Percentiles rank a stretch among this genome's conserved stretches.
Conservation (phyloP, 495 filamentous ascomycete species). For the Xylaria telfairii region DNA sequence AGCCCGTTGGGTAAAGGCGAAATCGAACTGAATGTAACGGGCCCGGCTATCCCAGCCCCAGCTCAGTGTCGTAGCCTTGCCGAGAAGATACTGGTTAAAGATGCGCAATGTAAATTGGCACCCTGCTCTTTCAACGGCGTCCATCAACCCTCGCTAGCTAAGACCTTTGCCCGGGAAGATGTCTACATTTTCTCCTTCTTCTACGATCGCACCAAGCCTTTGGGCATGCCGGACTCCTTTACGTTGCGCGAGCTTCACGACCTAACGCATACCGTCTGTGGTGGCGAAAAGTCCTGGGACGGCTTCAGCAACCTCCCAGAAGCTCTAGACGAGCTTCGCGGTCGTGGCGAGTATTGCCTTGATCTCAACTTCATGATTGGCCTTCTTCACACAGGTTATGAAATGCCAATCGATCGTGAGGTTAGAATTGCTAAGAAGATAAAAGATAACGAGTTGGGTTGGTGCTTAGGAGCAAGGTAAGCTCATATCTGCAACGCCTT, state of each 20-base stretch:
- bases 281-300: constrained; percentile 77
- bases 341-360: constrained; percentile 86
- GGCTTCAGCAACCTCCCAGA: constrained; percentile 74
- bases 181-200: constrained; percentile 98
- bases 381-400: constrained; percentile 92
- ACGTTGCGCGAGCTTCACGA: constrained; percentile 86
- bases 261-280: constrained; percentile 82
- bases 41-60: constrained; percentile 74
- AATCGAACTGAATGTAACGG: constrained; percentile 82
- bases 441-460: constrained; percentile 93
- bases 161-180: constrained; percentile 92
- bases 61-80: constrained; percentile 88
- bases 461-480: constrained; percentile 96
- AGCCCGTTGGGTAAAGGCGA: constrained; percentile 64
- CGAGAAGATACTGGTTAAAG: constrained; percentile 90
- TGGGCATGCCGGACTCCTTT: constrained; percentile 96
- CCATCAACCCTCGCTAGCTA: constrained; percentile 88
- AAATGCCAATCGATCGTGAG: constrained; percentile 95
- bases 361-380: constrained; percentile 96
- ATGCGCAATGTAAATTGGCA: constrained; percentile 76
- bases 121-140: constrained; percentile 98
- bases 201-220: constrained; percentile 86
- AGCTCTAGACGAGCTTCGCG: constrained; percentile 75
- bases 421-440: constrained; percentile 99
- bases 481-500: constrained; percentile 25